Conservation (phyloP, 169 alveolate species). For the Besnoitia besnoiti region DNA sequence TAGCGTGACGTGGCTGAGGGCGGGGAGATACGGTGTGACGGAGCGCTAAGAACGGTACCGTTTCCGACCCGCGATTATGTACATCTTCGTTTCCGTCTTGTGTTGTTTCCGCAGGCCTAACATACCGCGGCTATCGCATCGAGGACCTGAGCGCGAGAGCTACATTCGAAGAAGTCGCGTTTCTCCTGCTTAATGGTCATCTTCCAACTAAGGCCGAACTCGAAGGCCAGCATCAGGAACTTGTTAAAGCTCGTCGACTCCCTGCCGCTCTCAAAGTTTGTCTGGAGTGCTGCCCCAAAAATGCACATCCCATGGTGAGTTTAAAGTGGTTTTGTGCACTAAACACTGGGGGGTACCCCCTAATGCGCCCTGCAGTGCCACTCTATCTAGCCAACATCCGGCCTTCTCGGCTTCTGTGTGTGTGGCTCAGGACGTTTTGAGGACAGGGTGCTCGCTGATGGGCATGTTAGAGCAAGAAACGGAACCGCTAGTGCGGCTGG, state of each 20-base stretch:
- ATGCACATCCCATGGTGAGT: constrained; percentile 87
- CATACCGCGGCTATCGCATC: constrained; percentile 83
- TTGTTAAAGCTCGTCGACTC: constrained; percentile 73
- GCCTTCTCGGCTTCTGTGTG: no score
- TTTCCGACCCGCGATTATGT: not conserved
- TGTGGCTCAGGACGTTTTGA: constrained; percentile 70
- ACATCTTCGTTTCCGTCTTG: not conserved
- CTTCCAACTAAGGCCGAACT: constrained; percentile 77
- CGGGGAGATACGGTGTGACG: no score
- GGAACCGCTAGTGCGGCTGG: constrained; percentile 55
- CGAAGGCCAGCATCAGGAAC: constrained; percentile 55
- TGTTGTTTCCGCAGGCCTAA: constrained; percentile 70
- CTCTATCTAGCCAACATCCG: no score
- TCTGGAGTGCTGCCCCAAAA: constrained; percentile 77
- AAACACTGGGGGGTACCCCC: no score
- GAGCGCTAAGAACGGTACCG: no score
- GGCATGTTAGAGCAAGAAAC: constrained; percentile 69
- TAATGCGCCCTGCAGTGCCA: no score
- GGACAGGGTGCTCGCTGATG: constrained; percentile 65
- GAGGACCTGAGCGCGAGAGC: constrained; percentile 78
- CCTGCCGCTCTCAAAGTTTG: constrained; percentile 71
- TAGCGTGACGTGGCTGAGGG: no score
- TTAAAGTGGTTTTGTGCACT: no score
- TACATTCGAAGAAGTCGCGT: constrained; percentile 84
- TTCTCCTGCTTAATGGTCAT: constrained; percentile 72